Base-by-base conservation (phyloP, 2,329 filamentous ascomycete species). In the Curvularia sp. region DNA sequence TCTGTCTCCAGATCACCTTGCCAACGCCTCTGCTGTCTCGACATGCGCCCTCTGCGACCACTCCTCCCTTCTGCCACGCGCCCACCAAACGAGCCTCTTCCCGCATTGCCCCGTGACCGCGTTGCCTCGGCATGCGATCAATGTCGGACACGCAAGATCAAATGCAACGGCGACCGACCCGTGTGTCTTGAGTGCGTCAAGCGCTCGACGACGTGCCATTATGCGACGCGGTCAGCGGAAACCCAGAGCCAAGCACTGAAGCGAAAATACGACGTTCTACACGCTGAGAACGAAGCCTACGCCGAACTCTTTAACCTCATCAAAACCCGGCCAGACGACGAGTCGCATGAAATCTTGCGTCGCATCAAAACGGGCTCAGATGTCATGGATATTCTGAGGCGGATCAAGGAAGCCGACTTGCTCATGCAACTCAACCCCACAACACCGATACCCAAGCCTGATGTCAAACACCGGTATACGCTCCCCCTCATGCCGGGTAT, bases 321-420 rank as follows among this genome's bases (percentile, higher is more conserved):
- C 10, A 49, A 57, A 26, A 57, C 57, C 7, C 24, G 57, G 8
- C 26, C 62, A 13, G 65, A 65, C 18, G 43, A 55, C 20, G 64
- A 65, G 9, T 52, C 52, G 2, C 33, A 49, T 9, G 62, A 57
- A 30, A 58, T 69, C 31, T 18, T 68, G 22, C 43, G 63, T 8
- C 33, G 64, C 24, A 58, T 69, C 33, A 61, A 55, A 31, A 60
- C 48, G 35, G 65, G 66, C 3, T 50, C n/a, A 20, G 53, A 58
- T 39, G 50, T 58, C 9, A 54, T 63, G 5, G 53, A 49, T 31
- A 50, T 68, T 8, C 33, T 68, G 20, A 57, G 49, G 10, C 56
- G 61, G 13, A 55, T 66, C 15, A 61, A 60, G 47, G 61, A 64
- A 13, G 65, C 64, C 15, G 57, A 63, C 24, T 31, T 66, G 10